These are phyloP conservation scores for Colletotrichum cuscutae DNA, from an alignment of 2,329 filamentous ascomycete species.

Conservation along the genomic window DNA sequence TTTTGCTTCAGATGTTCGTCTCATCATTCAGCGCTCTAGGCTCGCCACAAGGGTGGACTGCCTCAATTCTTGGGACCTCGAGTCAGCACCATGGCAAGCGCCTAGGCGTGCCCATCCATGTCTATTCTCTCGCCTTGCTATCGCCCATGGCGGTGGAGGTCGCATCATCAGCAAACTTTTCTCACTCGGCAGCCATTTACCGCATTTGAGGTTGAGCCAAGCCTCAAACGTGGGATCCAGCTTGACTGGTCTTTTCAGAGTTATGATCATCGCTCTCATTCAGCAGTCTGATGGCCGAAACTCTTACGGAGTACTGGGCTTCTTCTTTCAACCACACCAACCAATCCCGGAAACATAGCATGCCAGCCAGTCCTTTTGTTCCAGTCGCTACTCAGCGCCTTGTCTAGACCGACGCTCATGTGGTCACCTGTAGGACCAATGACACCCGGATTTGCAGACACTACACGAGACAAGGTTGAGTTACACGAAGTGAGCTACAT, in stretches of 20 bases:
- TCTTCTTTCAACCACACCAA: not conserved
- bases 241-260: not conserved
- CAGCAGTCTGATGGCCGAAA: not conserved
- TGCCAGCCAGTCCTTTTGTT: not conserved
- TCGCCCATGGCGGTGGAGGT: not conserved
- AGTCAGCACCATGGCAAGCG: conserved; percentile 3
- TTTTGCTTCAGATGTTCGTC: conserved; percentile 31
- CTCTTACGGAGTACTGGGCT: not conserved
- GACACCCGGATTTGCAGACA: not conserved
- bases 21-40: conserved; percentile 19
- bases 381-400: not conserved
- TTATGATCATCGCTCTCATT: not conserved
- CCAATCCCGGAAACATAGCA: not conserved
- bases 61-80: not conserved
- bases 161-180: not conserved
- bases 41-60: not conserved
- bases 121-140: not conserved
- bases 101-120: not conserved
- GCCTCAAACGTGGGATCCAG: not conserved
- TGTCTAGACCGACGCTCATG: not conserved
- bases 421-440: not conserved
- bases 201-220: not conserved
- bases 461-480: not conserved
- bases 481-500: not conserved
- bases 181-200: not conserved